Base-by-base conservation (phyloP, 208 protist genomes). In the Leishmania mexicana region DNA sequence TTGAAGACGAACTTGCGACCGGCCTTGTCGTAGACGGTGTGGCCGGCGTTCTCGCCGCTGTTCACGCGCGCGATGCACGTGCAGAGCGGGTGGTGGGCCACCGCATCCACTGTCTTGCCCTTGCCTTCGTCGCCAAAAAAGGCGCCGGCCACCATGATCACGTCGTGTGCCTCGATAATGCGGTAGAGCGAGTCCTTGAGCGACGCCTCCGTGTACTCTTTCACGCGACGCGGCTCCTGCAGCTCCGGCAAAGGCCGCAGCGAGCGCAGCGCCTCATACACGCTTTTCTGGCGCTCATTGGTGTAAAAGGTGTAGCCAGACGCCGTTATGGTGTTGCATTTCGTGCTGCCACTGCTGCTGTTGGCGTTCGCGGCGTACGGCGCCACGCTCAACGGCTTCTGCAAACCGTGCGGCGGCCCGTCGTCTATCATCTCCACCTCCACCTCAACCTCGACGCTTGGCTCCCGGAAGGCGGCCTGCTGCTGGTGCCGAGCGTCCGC, bases 81-180 rank as follows among this genome's bases (percentile, higher is more conserved):
- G 83, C 95, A 96, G 38, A 71, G 81, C 1, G 92, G 93, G 86
- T 98, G 93, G 40, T 78, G 88, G 2, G 94, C 88, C 21, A 98
- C 94, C 21, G 93, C 96, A 75, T 98, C 93, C 17, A 98, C 96
- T 17, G 96, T 97, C 87, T 98, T 98, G 80, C 96, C 96, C 73
- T 98, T 98, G 74, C 96, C 96, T 79, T 98, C 96, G 78, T 98
- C 96, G 13, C 96, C 96, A 81, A 98, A 98, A 84, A 97, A 98
- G 53, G 94, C 93, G 45, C 96, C 96, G 2, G 93, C 93, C 24
- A 98, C 94, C 85, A 98, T 96, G 79, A 98, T 95, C 49, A 98
- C 83, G 58, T 96, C 83, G 83, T 95, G 79, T 57, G 84, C 72
- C 38, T 97, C 96, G 68, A 98, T 85, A 42, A 98, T 74, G 40